A percentile compares a stretch with the other conserved stretches of the same genome.
These are phyloP conservation scores for Clonostachys rosea DNA, from an alignment of 2,329 filamentous ascomycete species.

Conservation along the genomic window DNA sequence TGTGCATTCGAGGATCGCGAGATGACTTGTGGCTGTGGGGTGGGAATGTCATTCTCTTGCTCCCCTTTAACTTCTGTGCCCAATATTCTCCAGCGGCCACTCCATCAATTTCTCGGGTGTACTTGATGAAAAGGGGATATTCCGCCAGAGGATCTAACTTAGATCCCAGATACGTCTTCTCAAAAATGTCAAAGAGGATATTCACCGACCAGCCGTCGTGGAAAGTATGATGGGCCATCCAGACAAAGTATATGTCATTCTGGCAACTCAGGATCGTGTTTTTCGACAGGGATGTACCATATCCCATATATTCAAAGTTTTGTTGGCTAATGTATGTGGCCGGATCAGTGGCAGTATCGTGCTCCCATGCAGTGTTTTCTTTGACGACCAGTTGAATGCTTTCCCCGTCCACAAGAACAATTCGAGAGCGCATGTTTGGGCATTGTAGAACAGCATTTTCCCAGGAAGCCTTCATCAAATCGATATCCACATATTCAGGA, in stretches of 20 bases:
- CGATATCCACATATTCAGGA: slow-evolving; percentile 3
- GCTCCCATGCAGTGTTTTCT: background rate
- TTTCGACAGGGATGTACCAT: background rate
- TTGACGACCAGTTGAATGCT: background rate
- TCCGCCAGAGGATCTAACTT: background rate
- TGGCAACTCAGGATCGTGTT: background rate
- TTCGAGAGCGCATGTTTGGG: slow-evolving; percentile 10
- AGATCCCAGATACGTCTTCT: slow-evolving; percentile 3
- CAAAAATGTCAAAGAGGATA: slow-evolving; percentile 3
- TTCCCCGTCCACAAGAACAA: slow-evolving; percentile 3
- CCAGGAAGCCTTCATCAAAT: slow-evolving; percentile 9
- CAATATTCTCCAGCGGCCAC: background rate
- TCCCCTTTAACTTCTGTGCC: background rate
- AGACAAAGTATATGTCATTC: slow-evolving; percentile 8
- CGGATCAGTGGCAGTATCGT: background rate
- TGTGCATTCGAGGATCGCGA: background rate
- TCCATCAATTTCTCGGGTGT: background rate
- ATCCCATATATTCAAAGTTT: background rate
- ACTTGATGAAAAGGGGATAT: slow-evolving; percentile 6
- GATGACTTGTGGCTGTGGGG: background rate
- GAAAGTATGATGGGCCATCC: slow-evolving; percentile 15
- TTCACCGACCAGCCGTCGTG: slow-evolving; percentile 17
- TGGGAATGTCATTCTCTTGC: slow-evolving; percentile 1
- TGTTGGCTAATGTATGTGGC: background rate
- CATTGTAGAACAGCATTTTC: slow-evolving; percentile 6